Evolutionary conservation across 208 protist genomes (phyloP).

Genomic region (Endotrypanum monterogeii): DNA sequence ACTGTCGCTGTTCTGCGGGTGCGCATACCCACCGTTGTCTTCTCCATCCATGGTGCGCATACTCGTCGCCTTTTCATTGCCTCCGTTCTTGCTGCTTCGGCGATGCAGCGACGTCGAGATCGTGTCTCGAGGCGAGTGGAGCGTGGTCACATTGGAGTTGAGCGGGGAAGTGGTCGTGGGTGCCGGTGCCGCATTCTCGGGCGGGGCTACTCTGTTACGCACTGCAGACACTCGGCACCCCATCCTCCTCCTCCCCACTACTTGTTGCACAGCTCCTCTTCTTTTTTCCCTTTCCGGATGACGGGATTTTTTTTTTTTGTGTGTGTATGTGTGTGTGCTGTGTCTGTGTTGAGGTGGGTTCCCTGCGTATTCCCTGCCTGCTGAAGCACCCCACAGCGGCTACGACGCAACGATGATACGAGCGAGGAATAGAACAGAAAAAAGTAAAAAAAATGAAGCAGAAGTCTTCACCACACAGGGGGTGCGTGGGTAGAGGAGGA

Average conservation of each 20-base stretch:
- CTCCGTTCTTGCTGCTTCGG: neutral
- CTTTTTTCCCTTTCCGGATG: no score
- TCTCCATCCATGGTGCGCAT: neutral
- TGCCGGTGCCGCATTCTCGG: neutral
- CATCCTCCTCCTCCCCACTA: no score
- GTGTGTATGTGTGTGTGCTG: neutral
- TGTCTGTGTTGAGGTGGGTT: neutral
- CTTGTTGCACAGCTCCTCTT: neutral
- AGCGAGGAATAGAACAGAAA: no score
- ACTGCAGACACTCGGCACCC: constrained; percentile 33
- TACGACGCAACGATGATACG: no score
- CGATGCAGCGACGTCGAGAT: constrained; percentile 10
- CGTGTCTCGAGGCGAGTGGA: neutral
- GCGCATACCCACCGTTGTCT: neutral
- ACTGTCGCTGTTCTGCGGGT: constrained; percentile 24
- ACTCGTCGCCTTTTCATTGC: neutral
- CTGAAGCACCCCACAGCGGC: no score
- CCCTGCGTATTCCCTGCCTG: neutral
- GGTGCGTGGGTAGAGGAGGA: neutral
- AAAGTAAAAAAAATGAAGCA: no score
- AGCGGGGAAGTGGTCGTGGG: neutral
- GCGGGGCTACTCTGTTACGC: constrained; percentile 1
- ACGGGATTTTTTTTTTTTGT: neutral
- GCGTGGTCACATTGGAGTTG: neutral
- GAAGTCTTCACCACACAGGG: no score